These are phyloP conservation scores for Kalaharituber pfeilii DNA, from an alignment of 2,329 filamentous ascomycete genomes.

Conservation along the genomic window DNA sequence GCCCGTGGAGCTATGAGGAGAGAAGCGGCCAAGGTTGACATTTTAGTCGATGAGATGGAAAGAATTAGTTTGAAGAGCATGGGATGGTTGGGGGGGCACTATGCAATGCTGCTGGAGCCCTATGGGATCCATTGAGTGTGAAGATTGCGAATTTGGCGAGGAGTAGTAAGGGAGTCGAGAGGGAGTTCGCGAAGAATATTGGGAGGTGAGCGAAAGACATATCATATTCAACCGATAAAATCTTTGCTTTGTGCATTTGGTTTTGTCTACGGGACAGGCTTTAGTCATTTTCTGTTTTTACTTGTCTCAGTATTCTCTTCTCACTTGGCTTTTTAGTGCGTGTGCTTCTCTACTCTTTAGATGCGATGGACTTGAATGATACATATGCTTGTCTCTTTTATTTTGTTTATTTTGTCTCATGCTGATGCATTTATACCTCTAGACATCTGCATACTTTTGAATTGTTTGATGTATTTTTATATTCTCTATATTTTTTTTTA, in stretches of 20 bases:
- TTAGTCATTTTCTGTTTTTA: background rate
- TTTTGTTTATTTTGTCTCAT: no score
- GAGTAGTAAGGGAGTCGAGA: background rate
- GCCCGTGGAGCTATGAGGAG: constrained; percentile 5
- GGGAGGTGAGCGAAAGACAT: background rate
- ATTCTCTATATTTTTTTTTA: no score
- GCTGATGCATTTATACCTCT: no score
- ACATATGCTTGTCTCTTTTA: background rate
- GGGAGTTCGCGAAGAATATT: background rate
- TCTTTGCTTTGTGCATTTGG: no score
- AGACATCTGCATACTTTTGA: no score
- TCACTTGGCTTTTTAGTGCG: background rate
- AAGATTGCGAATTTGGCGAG: background rate
- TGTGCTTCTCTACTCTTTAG: background rate
- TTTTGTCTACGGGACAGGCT: no score
- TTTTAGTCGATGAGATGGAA: background rate
- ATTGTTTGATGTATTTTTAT: no score
- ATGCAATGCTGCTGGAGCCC: background rate
- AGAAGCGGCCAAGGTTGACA: constrained; percentile 6
- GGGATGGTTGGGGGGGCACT: background rate
- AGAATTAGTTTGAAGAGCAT: background rate
- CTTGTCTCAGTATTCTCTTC: background rate
- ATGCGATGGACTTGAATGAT: background rate
- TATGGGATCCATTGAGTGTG: background rate
- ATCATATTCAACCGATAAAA: no score